Base-by-base conservation (phyloP, 108 stramenopile species). In the Aurantiochytrium sp. region DNA sequence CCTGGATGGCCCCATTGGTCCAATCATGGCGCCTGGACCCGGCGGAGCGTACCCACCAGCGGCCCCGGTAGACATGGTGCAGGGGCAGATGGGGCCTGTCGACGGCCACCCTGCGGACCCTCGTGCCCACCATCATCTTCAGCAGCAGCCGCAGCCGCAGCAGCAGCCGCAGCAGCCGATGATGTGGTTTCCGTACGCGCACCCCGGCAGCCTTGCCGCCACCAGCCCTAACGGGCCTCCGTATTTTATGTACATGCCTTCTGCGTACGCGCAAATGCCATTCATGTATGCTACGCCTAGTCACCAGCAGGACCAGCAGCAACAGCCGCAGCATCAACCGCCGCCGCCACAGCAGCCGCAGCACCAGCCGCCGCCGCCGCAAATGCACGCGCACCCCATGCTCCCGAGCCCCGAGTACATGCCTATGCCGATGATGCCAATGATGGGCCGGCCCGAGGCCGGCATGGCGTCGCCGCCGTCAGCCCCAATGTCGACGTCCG, bases 191-290 rank as follows among this genome's bases (percentile, higher is more conserved):
- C 59, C 59, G 22, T 65, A 65, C 24, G 32, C 22, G 59, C 59
- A 8, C 12, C 59, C 59, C 27, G 59, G 22, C 12, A 19, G 59
- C 8, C 27, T 65, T 10, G 32, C 59, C 34, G 59, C 15, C 59
- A 27, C 59, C 2, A 15, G 34, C 24, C 4, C 59, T 10, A 19
- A 19, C 27, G 59, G 15, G 19, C 15, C 59, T 34, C 59, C 59
- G 34, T 65, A 34, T 65, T 65, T 65, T 34, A 65, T 65, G 59
- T 65, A 65, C 59, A 65, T 65, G 59, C 59, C 59, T 65, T 65
- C 59, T 65, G 59, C 59, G 32, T 65, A 65, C 59, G 59, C 59
- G 59, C 59, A 65, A 34, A 30, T 65, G 32, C 59, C 59, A 8
- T 19, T 34, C 59, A 65, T 65, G 59, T 65, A 65, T 65, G 1